Evolutionary conservation across 75 land plant species (phyloP), one percentile per base, ranked within the genome.

Genomic region (Azolla pinnata): DNA sequence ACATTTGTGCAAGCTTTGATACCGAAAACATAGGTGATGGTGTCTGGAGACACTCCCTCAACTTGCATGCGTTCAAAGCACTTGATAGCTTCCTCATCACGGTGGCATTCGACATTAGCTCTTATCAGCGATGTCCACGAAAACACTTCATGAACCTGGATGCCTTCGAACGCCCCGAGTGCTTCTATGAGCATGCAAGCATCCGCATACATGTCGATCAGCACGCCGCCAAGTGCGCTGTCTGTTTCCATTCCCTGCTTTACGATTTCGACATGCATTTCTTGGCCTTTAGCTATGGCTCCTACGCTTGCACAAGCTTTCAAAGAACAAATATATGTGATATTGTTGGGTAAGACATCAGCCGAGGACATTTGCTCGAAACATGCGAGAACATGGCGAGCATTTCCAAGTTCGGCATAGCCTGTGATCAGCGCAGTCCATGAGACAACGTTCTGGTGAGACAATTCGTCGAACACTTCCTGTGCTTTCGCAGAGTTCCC

Each of bases 271-370:
- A 5, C 12, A 35, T 35, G 40, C 40, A 35, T 12, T 35, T 35
- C 40, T 35, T 35, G 40, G 12, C 40, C 40, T 12, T 35, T 35
- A 12, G 12, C 12, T 5, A 35, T 35, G 12, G 40, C 40, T 35
- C 40, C 40, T 35, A 12, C 12, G 40, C 10, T 12, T 5, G 40
- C 12, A 12, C 40, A 35, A 35, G 40, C 40, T 12, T 35, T 35
- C 40, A 35, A 35, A 12, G 10, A 35, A 35, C 40, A 35, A 35
- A 12, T 12, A 35, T 5, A 12, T 35, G 40, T 35, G 5, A 35
- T 12, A 35, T 35, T 5, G 34, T 23, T 74, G 38, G 65, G 65
- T 14, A 34, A 25, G 1, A 66, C 42, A 20, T 12, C 12, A 5
- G 5, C 40, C 40, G 5, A 5, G 5, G 5, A 12, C 40, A 35